Base-by-base conservation (phyloP, 768 basidiomycete genomes). In the Leccinum subgranulosum region DNA sequence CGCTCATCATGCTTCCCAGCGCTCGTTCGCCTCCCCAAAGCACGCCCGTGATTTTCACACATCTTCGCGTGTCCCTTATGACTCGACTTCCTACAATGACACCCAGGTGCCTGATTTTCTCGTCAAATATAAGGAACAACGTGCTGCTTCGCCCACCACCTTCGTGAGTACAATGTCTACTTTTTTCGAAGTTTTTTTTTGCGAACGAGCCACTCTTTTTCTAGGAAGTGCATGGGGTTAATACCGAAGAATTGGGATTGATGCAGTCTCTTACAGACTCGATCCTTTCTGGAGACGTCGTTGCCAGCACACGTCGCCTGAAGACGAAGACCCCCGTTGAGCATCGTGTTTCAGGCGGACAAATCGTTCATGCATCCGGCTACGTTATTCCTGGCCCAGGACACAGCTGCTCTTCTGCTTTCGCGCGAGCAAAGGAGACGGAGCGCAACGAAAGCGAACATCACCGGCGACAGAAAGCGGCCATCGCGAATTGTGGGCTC, bases 361-460 rank as follows among this genome's bases (percentile, higher is more conserved):
- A 51, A 27, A 12, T 66, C 46, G 9, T 63, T 14, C 70, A 73
- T 41, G 25, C 72, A 11, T 72, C 70, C 6, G 70, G 70, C 8
- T 71, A 66, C 31, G 62, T 71, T 8, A 59, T 71, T 3, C 72
- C 70, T n/a, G 72, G 69, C 12, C 68, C 60, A 0, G 71, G 71
- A 1, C 65, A 71, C 41, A 29, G 36, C n/a, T 60, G 71, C 49
- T 56, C 70, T 3, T 68, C 68, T 1, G 63, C 59, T 10, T 60
- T 57, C 27, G 63, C 64, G 12, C 67, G 64, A 41, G 64, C 64
- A 49, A 66, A 74, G 45, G 70, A 68, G 29, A 46, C 15, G 17
- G 62, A 57, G 36, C 66, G 73, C 11, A 54, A 69, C 17, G 66
- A 62, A 46, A 49, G 34, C 12, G n/a, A 50, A 1, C 71, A 71